These are phyloP conservation scores for Vachellia pachyceras DNA, from an alignment of 306 rosid genomes.

Conservation along the genomic window DNA sequence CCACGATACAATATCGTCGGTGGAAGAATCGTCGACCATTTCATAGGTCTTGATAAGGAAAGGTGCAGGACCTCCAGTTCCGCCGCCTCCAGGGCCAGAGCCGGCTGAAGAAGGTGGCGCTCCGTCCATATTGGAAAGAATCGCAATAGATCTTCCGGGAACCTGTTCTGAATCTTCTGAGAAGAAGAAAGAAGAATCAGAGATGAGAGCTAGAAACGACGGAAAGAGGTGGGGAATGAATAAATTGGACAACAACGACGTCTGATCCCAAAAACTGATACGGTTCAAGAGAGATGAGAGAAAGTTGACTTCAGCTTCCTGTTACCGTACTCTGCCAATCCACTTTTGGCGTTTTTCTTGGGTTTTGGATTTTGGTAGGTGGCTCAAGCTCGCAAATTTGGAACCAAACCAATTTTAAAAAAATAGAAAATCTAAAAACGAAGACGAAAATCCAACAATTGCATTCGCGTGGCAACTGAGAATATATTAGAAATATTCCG, in stretches of 20 bases:
- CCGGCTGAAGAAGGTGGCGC: constrained; percentile 12
- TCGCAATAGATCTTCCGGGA: constrained; percentile 2
- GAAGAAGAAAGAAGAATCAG: background rate
- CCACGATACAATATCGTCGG: constrained; percentile 80
- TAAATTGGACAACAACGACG: background rate
- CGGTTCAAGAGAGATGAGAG: background rate
- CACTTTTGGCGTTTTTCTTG: background rate
- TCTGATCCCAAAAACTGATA: background rate
- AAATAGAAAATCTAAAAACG: too few relatives aligned
- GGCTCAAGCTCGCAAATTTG: background rate
- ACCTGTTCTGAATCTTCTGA: background rate
- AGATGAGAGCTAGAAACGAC: background rate
- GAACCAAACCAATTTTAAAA: too few relatives aligned
- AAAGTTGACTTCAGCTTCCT: constrained; percentile 19
- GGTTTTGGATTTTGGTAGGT: background rate
- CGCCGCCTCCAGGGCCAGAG: constrained; percentile 18
- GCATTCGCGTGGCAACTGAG: too few relatives aligned
- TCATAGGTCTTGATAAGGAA: constrained; percentile 74
- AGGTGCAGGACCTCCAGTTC: constrained; percentile 70
- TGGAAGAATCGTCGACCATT: constrained; percentile 74
- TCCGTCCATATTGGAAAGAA: constrained; percentile 46
- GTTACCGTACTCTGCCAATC: background rate
- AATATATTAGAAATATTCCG: too few relatives aligned
- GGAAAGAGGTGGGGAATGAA: background rate
- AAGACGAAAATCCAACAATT: too few relatives aligned